These are phyloP conservation scores for Orychophragmus violaceus DNA, from an alignment of 345 rosid genomes.

Conservation along the genomic window DNA sequence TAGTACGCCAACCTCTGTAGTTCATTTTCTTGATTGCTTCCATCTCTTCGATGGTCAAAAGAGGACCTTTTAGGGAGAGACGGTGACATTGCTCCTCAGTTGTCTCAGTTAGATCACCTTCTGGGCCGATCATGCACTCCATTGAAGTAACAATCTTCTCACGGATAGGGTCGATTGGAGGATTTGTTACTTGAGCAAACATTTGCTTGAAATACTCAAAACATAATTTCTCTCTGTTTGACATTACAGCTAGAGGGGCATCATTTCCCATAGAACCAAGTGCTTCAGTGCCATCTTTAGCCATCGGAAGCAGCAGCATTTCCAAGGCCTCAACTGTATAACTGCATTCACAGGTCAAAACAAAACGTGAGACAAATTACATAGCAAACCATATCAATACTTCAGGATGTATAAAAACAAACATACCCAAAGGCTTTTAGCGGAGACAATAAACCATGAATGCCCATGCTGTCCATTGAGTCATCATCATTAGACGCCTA, in stretches of 20 bases:
- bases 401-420: background rate
- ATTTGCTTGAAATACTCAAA: slow-evolving; percentile 99
- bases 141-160: slow-evolving; percentile 98
- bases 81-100: slow-evolving; percentile 97
- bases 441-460: slow-evolving; percentile 84
- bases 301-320: slow-evolving; percentile 99
- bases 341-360: slow-evolving; percentile 39
- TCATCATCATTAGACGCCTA: slow-evolving; percentile 74
- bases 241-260: slow-evolving; percentile 96
- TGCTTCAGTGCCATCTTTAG: slow-evolving; percentile 90
- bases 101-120: slow-evolving; percentile 98
- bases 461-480: slow-evolving; percentile 80
- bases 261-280: slow-evolving; percentile 99
- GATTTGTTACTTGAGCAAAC: slow-evolving; percentile 99
- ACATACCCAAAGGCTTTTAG: slow-evolving; percentile 95
- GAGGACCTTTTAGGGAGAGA: slow-evolving; percentile 83
- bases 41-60: slow-evolving; percentile 70
- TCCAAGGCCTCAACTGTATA: slow-evolving; percentile 95
- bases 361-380: background rate
- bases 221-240: slow-evolving; percentile 76
- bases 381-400: background rate
- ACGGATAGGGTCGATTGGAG: slow-evolving; percentile 97
- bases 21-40: slow-evolving; percentile 89
- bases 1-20: slow-evolving; percentile 82
- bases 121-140: slow-evolving; percentile 99